Conservation (phyloP, 2,329 filamentous ascomycete species). For the Ophiosphaerella herpotricha region DNA sequence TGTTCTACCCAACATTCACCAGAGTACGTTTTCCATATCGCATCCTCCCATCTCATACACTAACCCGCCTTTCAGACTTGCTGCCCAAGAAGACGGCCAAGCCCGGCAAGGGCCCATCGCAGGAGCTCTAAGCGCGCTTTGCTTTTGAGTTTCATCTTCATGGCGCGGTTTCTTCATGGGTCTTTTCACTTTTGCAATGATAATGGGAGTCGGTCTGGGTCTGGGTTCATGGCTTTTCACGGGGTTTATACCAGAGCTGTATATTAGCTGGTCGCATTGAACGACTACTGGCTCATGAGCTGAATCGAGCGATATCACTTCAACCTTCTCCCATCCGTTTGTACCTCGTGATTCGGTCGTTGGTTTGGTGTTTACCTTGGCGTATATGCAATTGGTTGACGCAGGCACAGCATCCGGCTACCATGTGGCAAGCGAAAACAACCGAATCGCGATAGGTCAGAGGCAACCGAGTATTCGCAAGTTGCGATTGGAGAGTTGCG, state of each 20-base stretch:
- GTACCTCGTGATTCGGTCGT: not conserved
- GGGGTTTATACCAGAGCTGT: slow-evolving; percentile 61
- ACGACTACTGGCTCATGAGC: slow-evolving; percentile 53
- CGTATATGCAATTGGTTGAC: not conserved
- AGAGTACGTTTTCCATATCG: slow-evolving; percentile 69
- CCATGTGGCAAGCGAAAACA: not conserved
- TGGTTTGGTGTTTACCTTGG: not conserved
- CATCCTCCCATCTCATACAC: slow-evolving; percentile 23
- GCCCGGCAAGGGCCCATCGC: slow-evolving; percentile 87
- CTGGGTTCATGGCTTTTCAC: slow-evolving; percentile 60
- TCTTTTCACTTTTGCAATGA: slow-evolving; percentile 69
- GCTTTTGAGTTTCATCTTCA: slow-evolving; percentile 38
- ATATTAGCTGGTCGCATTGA: slow-evolving; percentile 62
- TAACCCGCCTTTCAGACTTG: slow-evolving; percentile 70
- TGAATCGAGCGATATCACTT: slow-evolving; percentile 46
- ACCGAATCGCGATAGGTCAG: too few relatives aligned
- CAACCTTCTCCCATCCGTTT: slow-evolving; percentile 1
- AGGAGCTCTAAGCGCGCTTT: slow-evolving; percentile 77
- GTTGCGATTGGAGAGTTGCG: too few relatives aligned
- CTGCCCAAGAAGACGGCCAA: slow-evolving; percentile 99
- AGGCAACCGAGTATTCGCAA: too few relatives aligned
- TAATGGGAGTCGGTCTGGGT: slow-evolving; percentile 72
- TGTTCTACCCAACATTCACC: slow-evolving; percentile 96
- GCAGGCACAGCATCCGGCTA: not conserved
- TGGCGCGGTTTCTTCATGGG: slow-evolving; percentile 54